phyloP scores from a whole-genome alignment of 2,329 filamentous ascomycete species.

The Botrytis galanthina region DNA sequence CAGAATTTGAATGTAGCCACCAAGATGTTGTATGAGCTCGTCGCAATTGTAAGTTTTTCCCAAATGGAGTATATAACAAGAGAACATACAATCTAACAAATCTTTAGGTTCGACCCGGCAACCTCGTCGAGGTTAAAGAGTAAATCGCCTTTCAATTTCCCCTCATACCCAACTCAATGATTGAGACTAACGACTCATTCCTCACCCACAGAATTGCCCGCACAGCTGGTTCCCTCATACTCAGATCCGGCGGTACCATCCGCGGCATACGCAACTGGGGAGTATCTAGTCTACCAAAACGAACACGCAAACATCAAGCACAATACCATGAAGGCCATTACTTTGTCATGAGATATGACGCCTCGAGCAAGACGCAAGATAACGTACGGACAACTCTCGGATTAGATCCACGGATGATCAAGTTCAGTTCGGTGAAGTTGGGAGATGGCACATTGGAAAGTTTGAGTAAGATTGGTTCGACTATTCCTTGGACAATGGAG shows the following conservation, averaged over 20 bases:
- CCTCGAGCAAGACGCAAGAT: constrained; percentile 69
- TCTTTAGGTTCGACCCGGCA: constrained; percentile 83
- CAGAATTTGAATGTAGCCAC: constrained; percentile 30
- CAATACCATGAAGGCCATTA: constrained; percentile 86
- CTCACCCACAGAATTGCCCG: constrained; percentile 69
- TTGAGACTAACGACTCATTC: constrained; percentile 20
- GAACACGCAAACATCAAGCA: constrained; percentile 76
- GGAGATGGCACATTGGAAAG: constrained; percentile 61
- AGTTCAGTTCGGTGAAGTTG: constrained; percentile 82
- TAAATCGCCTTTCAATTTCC: constrained; percentile 48
- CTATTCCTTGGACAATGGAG: constrained; percentile 34
- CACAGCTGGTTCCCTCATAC: constrained; percentile 77
- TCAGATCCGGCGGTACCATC: constrained; percentile 81
- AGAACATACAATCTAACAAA: constrained; percentile 25
- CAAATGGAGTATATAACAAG: background rate
- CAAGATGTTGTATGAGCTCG: constrained; percentile 94
- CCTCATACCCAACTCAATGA: constrained; percentile 7
- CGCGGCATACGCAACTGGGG: constrained; percentile 96
- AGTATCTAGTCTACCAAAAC: constrained; percentile 79
- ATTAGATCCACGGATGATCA: constrained; percentile 87
- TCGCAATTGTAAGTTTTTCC: constrained; percentile 73
- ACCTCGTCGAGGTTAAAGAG: constrained; percentile 91
- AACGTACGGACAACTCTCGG: constrained; percentile 72
- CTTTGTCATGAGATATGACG: constrained; percentile 96
- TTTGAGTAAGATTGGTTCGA: constrained; percentile 37